These are phyloP conservation scores for Scutellaria barbata DNA, from an alignment of 257 asterid genomes.

Conservation along the genomic window DNA sequence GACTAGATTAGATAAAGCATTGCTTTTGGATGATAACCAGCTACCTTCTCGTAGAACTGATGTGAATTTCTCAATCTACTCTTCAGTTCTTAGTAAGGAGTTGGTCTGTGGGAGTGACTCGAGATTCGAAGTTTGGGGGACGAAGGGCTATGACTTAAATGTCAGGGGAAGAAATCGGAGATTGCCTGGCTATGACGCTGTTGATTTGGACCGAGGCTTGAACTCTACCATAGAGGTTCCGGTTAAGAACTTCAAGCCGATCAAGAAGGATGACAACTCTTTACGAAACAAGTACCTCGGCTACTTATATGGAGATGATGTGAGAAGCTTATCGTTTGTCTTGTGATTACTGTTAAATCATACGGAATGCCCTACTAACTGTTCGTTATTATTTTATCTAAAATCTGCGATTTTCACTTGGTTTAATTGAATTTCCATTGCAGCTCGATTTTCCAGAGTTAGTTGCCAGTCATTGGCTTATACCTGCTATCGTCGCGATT, in stretches of 20 bases:
- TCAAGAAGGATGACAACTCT: constrained; percentile 47
- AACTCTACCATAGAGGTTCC: constrained; percentile 55
- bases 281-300: constrained; percentile 68
- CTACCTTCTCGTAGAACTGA: constrained; percentile 93
- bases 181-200: constrained; percentile 67
- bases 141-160: constrained; percentile 76
- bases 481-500: constrained; percentile 73
- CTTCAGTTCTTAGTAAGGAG: constrained; percentile 76
- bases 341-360: not conserved
- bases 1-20: constrained; percentile 57
- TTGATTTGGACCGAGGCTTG: constrained; percentile 59
- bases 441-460: constrained; percentile 85
- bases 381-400: not conserved
- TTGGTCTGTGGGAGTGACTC: constrained; percentile 81
- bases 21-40: constrained; percentile 67
- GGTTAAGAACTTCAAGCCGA: constrained; percentile 38
- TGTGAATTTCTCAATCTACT: constrained; percentile 84
- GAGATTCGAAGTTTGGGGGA: constrained; percentile 91
- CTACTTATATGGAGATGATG: constrained; percentile 77
- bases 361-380: not conserved
- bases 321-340: constrained; percentile 43
- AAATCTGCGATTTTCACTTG: not conserved
- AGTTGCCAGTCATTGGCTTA: constrained; percentile 88
- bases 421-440: constrained; percentile 28
- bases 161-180: constrained; percentile 77